These are phyloP conservation scores for Phytophthora megakarya DNA, from an alignment of 352 stramenopile genomes.

Conservation along the genomic window DNA sequence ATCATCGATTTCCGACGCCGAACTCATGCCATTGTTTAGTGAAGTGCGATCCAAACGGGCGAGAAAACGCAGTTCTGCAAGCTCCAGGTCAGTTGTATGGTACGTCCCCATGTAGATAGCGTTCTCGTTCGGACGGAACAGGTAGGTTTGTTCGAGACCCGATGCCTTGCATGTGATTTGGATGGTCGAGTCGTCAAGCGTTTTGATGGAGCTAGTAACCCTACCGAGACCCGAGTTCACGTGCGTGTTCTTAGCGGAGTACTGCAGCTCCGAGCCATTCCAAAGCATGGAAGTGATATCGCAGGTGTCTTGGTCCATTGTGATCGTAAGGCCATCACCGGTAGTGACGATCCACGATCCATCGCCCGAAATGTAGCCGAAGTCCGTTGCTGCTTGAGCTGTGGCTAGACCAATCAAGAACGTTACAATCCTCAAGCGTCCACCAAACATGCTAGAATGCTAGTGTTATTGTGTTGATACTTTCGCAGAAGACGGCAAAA, in stretches of 20 bases:
- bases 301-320: constrained; percentile 45
- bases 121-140: constrained; percentile 53
- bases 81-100: constrained; percentile 37
- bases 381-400: constrained; percentile 23
- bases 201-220: constrained; percentile 40
- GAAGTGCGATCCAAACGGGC: constrained; percentile 38
- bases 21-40: constrained; percentile 32
- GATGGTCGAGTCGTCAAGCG: constrained; percentile 39
- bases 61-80: constrained; percentile 52
- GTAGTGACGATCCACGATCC: constrained; percentile 42
- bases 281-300: constrained; percentile 50
- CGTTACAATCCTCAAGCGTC: background rate
- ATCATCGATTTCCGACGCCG: constrained; percentile 32
- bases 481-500: constrained; percentile 7
- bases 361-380: constrained; percentile 36
- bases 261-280: constrained; percentile 46
- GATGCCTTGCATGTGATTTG: constrained; percentile 41
- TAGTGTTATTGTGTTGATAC: background rate
- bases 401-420: constrained; percentile 1
- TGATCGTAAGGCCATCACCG: constrained; percentile 37
- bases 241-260: constrained; percentile 48
- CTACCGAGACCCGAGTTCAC: constrained; percentile 43
- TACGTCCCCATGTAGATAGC: constrained; percentile 62
- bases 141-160: constrained; percentile 50
- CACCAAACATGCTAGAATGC: constrained; percentile 13